phyloP scores from a whole-genome alignment of 495 filamentous ascomycete genomes.

The Chaetomium fimeti region DNA sequence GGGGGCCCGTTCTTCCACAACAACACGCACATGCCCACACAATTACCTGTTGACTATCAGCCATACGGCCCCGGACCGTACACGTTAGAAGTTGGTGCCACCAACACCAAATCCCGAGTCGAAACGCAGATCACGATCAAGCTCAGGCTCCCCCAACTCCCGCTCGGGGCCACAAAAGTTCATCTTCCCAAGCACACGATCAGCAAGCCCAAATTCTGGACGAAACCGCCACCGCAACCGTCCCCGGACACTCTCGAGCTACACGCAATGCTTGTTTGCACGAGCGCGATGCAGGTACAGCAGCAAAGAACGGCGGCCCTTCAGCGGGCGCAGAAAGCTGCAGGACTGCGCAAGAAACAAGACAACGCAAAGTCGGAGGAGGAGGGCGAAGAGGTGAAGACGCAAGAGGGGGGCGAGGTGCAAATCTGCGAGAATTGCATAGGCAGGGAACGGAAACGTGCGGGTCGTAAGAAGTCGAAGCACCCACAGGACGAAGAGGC shows the following conservation, averaged over 20 bases:
- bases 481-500: constrained; percentile 79
- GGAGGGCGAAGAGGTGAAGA: constrained; percentile 60
- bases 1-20: constrained; percentile 9
- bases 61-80: constrained; percentile 17
- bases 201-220: constrained; percentile 82
- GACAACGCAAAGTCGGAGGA: constrained; percentile 5
- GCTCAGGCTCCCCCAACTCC: constrained; percentile 70
- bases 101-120: constrained; percentile 72
- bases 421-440: constrained; percentile 83
- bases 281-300: constrained; percentile 83
- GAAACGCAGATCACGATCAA: constrained; percentile 90
- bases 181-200: constrained; percentile 87
- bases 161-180: constrained; percentile 68
- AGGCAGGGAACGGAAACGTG: constrained; percentile 79
- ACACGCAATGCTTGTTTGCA: constrained; percentile 77
- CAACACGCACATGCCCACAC: not conserved
- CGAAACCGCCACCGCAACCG: constrained; percentile 59
- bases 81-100: constrained; percentile 16
- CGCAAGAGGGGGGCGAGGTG: constrained; percentile 82
- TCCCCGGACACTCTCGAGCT: constrained; percentile 76
- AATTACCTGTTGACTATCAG: constrained; percentile 4
- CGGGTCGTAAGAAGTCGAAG: constrained; percentile 86
- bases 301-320: constrained; percentile 62
- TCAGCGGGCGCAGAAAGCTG: constrained; percentile 55
- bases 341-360: not conserved